Evolutionary conservation across 2,329 filamentous ascomycete genomes (phyloP), one percentile per base, ranked within the genome.

Genomic region (Xylariales sp.): DNA sequence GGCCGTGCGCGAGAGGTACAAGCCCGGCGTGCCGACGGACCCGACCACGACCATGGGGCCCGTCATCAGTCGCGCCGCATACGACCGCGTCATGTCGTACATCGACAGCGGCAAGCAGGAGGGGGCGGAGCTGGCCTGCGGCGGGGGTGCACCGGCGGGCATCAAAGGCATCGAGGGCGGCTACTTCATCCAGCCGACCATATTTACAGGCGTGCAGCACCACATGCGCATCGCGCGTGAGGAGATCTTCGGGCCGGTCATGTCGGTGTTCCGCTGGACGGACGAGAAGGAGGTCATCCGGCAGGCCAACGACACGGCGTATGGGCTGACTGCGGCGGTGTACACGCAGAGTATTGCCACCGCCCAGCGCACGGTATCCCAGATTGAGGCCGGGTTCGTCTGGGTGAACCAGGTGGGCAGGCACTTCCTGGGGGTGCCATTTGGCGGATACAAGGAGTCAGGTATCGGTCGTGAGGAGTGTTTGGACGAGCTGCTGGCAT

Each of bases 301-400:
- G 10, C 46, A 68, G 38, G 67, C 67, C 15, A 71, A 71, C 29
- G 57, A 80, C 50, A 75, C 74, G 0, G 72, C 69, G 1, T 83
- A 81, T 46, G 80, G 79, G 1, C 67, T 84, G 0, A 78, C 74
- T 3, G 71, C 73, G 7, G 74, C 79, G 0, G 58, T 85, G 3
- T 85, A 83, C 48, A 83, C 72, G 0, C 64, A 73, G 40, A 72
- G 81, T 49, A 63, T 83, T 35, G 69, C 63, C 37, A 60, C 61
- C 19, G 61, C 69, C 5, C 70, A 73, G 44, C 62, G 63, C 10
- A 63, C 70, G 0, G 67, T 74, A 4, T 70, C 71, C 42, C 70
- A 70, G n/a, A 74, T 84, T 34, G 75, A 83, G 55, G 69, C 77
- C 1, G 80, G 80, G 19, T 72, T 70, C 65, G 68, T 73, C 10